Base-by-base conservation (phyloP, 1,284 basidiomycete species). In the Ceratorhiza oryzae-sativae region DNA sequence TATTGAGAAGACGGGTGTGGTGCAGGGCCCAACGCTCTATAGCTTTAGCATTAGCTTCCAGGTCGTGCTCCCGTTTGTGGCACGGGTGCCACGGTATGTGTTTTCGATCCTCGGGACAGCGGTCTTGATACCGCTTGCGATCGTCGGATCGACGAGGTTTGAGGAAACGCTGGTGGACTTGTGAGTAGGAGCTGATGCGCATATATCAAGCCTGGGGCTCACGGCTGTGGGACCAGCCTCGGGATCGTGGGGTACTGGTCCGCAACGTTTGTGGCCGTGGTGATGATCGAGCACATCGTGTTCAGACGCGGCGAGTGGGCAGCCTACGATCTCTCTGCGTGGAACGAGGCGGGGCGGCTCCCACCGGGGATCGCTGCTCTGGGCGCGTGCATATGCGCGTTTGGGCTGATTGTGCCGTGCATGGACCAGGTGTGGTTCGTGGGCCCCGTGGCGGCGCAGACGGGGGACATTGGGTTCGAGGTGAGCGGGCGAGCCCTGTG, bases 31-130 rank as follows among this genome's bases (percentile, higher is more conserved):
- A 18, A 75, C 83, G 9, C 88, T 94, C 76, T 96, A 97, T 80
- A 92, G 90, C 55, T 87, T 93, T 73, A 89, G 91, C n/a, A 84
- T 96, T 72, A 91, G 88, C 76, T 85, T 94, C 73, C 93, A 95
- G 79, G 85, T 93, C 5, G 86, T 91, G 76, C 80, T 93, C 18
- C 94, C 94, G 0, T 85, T 80, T n/a, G 79, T 89, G 20, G 82
- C 84, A 13, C 76, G 79, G 39, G 87, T 97, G 13, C 95, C 96
- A 0, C 85, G 96, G 77, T 97, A 95, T 79, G 83, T 94, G 55
- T 93, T 97, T 79, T 93, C 95, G 0, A 78, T 97, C 20, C 79
- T 95, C 49, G 89, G 90, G 0, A 91, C 89, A 0, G 93, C 89
- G 0, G 88, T 97, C 41, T 51, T 87, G 51, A 86, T 91, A 15